A percentile compares a stretch with the other conserved stretches of the same genome.
These are phyloP conservation scores for Ramaria rubella DNA, from an alignment of 768 basidiomycete genomes.

Conservation along the genomic window DNA sequence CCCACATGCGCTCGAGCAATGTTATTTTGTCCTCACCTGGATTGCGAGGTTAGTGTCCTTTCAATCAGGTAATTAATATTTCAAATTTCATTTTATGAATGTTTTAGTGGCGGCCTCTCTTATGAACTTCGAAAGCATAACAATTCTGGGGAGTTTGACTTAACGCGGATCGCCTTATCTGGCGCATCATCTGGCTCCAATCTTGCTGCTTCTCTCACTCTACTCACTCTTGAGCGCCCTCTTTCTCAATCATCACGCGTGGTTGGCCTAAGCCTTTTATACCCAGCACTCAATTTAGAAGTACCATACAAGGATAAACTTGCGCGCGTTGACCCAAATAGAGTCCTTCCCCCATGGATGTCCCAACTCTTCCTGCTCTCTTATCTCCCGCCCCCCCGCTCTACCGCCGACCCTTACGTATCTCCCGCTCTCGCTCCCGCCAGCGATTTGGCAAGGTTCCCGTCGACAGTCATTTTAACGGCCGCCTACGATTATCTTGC, in stretches of 20 bases:
- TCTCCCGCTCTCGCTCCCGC: constrained; percentile 11
- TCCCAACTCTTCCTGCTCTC: constrained; percentile 11
- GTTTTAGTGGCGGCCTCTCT: constrained; percentile 12
- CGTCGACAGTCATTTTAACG: constrained; percentile 14
- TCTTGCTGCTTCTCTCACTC: constrained; percentile 14
- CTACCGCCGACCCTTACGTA: constrained; percentile 8
- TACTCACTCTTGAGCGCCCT: constrained; percentile 8
- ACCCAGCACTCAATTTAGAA: constrained; percentile 13
- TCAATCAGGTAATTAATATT: background rate
- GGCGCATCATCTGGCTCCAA: constrained; percentile 15
- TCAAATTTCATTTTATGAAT: background rate
- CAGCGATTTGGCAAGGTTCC: constrained; percentile 9
- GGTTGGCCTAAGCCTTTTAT: constrained; percentile 12
- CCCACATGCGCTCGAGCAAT: constrained; percentile 13
- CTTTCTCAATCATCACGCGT: constrained; percentile 9
- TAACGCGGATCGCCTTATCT: constrained; percentile 12
- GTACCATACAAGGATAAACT: constrained; percentile 13
- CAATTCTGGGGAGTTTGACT: constrained; percentile 1
- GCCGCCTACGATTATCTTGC: constrained; percentile 16
- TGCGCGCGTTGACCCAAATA: constrained; percentile 9
- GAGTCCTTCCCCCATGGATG: constrained; percentile 11
- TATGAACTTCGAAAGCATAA: background rate
- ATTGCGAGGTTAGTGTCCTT: constrained; percentile 10
- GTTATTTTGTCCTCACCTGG: constrained; percentile 10
- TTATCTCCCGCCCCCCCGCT: constrained; percentile 14